Evolutionary conservation across 352 stramenopile species (phyloP), one percentile per base, ranked within the genome.

Genomic region (Globisporangium echinulatum): DNA sequence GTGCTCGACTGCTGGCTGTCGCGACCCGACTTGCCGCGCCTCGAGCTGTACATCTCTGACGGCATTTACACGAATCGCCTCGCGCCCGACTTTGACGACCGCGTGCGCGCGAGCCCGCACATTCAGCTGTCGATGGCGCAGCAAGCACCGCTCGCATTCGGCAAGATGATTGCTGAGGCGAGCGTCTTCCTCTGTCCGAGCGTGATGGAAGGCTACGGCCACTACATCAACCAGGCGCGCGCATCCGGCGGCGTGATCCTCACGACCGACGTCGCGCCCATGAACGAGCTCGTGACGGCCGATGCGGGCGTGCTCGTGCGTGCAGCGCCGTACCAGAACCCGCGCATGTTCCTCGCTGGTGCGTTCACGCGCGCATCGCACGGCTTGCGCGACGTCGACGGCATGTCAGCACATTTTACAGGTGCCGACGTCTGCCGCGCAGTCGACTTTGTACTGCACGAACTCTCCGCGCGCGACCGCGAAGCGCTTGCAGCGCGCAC

Each of bases 141-240:
- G 33, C 11, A 82, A 9, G 61, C 70, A 19, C 57, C 66, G 8
- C 40, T 56, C 11, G 58, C 49, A 37, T 88, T 83, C 52, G 69
- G 74, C 19, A 70, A 75, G 19, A n/a, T 78, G 4, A 67, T 85
- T 36, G 67, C 72, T 1, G 67, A 86, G 43, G 56, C 72, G 4
- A 48, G 64, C 7, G 77, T 74, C 49, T 71, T 86, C 51, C 61
- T 88, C 51, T 88, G 78, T 39, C 62, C 78, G 49, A 88, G 78
- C 51, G 39, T 63, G 13, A 77, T 72, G 65, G 78, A 88, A 66
- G 78, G 78, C 15, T 88, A 83, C 56, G 78, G 77, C 46, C 77
- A 87, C 64, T 87, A 87, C 63, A 84, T 87, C 53, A 87, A 87
- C 64, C 77, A 87, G 42, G 77, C 72, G 38, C 67, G 74, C 0